A percentile compares a stretch with the other conserved stretches of the same genome.
phyloP scores from a whole-genome alignment of 352 stramenopile genomes.

The Stephanocyclus meneghinianus region DNA sequence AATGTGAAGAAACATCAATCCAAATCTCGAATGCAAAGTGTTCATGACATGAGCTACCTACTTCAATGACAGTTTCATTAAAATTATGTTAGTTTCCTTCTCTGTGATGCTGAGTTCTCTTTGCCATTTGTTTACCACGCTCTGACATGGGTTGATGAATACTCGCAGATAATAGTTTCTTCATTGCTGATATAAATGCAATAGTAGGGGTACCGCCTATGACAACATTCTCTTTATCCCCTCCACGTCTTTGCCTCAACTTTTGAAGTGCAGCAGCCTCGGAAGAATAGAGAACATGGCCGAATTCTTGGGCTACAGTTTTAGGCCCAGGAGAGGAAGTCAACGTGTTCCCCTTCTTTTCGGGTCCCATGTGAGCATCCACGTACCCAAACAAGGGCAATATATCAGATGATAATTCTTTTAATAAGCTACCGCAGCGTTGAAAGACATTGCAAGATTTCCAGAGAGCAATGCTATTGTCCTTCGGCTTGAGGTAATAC shows the following conservation, averaged over 20 bases:
- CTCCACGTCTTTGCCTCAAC: neutral
- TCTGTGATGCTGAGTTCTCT: too few species aligned
- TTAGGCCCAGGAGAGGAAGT: constrained; percentile 4
- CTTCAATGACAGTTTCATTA: too few species aligned
- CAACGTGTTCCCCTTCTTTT: neutral
- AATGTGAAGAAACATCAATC: too few species aligned
- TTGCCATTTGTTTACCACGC: neutral
- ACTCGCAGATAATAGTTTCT: neutral
- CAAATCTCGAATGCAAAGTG: too few species aligned
- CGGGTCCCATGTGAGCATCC: neutral
- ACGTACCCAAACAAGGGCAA: constrained; percentile 17
- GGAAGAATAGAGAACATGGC: constrained; percentile 29
- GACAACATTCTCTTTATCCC: neutral
- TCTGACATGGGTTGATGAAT: neutral
- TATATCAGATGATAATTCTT: constrained; percentile 7
- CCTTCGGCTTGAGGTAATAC: constrained; percentile 21
- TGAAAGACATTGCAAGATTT: constrained; percentile 7
- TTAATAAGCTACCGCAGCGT: neutral
- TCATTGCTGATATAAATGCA: constrained; percentile 3
- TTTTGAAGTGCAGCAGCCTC: constrained; percentile 15
- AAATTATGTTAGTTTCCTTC: too few species aligned
- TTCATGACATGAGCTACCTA: too few species aligned
- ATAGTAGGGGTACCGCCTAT: neutral
- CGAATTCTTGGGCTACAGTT: constrained; percentile 21
- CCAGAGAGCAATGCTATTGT: constrained; percentile 10